Percentiles rank a stretch among this genome's conserved stretches.
Evolutionary conservation across 352 stramenopile genomes (phyloP).

Genomic region (Thraustotheca clavata): DNA sequence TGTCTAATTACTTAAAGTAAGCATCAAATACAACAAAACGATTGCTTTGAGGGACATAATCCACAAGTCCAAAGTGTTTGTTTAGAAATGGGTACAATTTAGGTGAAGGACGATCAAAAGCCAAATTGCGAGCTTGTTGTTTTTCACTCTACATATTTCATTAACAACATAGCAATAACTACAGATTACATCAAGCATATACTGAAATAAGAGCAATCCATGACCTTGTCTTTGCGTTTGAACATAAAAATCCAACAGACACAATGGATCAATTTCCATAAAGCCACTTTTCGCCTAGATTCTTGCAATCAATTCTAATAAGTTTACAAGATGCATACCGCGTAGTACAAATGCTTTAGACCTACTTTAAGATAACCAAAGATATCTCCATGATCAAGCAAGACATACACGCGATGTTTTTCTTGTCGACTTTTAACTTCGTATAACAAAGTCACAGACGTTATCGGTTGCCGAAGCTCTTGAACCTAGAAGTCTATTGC

Average conservation of each 20-base stretch:
- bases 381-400: conserved; percentile 16
- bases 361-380: conserved; percentile 59
- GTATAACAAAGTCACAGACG: conserved; percentile 3
- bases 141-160: conserved; percentile 1
- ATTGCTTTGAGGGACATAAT: conserved; percentile 63
- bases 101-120: conserved; percentile 72
- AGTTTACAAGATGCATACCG: conserved; percentile 30
- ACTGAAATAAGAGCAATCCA: conserved; percentile 51
- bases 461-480: conserved; percentile 51
- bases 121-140: conserved; percentile 26
- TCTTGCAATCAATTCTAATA: too few relatives aligned
- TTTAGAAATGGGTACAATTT: conserved; percentile 70
- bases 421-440: not conserved
- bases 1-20: conserved; percentile 42
- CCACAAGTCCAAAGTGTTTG: conserved; percentile 49
- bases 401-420: conserved; percentile 9
- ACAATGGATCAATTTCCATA: conserved; percentile 61
- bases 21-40: conserved; percentile 78
- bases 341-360: conserved; percentile 67
- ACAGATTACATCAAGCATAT: conserved; percentile 37
- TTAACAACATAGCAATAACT: not conserved
- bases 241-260: conserved; percentile 77
- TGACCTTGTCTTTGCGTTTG: conserved; percentile 39
- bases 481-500: conserved; percentile 35
- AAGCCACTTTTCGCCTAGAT: conserved; percentile 45